A percentile compares a stretch with the other conserved stretches of the same genome.
These are phyloP conservation scores for Oryza officinalis DNA, from an alignment of 176 grass and related monocot genomes.

Conservation along the genomic window DNA sequence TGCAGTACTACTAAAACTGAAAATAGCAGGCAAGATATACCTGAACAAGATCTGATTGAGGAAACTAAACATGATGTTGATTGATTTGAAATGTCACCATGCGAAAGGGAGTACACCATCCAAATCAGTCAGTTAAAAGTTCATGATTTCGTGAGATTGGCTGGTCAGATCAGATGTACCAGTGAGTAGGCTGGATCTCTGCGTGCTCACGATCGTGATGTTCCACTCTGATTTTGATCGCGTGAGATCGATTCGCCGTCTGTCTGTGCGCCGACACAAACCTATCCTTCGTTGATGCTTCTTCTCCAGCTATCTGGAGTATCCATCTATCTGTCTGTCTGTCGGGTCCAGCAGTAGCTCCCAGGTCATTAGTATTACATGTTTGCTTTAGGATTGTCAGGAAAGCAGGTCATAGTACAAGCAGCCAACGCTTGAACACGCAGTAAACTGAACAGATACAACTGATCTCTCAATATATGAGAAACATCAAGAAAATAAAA, in stretches of 20 bases:
- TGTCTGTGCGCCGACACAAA: not conserved
- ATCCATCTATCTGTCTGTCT: not conserved
- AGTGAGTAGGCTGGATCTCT: not conserved
- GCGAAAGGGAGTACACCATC: not conserved
- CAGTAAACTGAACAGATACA: not conserved
- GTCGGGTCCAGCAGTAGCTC: not conserved
- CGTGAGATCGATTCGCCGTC: not conserved
- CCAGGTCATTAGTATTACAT: not conserved
- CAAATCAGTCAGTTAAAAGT: not conserved
- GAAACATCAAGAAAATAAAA: not conserved
- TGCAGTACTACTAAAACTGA: not conserved
- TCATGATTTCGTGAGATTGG: not conserved
- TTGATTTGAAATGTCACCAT: not conserved
- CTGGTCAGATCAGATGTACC: not conserved
- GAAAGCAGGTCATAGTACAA: not conserved
- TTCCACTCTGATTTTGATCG: not conserved
- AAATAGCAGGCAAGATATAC: not conserved
- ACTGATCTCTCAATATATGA: not conserved
- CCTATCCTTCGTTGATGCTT: conserved; percentile 1
- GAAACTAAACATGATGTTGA: not conserved
- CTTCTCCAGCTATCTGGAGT: conserved; percentile 1
- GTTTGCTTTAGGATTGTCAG: not conserved
- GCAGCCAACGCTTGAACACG: not conserved
- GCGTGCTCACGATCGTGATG: not conserved
- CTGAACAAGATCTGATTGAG: conserved; percentile 2